phyloP scores from a whole-genome alignment of 768 basidiomycete species.

The button mushroom (Agaricus bisporus) region DNA sequence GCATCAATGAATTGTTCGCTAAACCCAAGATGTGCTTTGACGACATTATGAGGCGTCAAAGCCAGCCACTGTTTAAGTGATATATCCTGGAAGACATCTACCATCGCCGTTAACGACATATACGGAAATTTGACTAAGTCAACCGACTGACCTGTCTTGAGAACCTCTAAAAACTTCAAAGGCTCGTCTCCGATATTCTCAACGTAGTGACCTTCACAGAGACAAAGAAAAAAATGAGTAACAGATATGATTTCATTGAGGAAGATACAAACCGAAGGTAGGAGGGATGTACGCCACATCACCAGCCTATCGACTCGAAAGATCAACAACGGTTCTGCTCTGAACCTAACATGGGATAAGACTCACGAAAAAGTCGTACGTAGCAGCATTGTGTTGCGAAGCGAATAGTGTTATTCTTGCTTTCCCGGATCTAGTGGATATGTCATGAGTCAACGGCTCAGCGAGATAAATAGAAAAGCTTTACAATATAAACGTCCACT shows the following conservation, averaged over 20 bases:
- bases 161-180: conserved; percentile 56
- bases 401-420: conserved; percentile 60
- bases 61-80: conserved; percentile 60
- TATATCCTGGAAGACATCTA: conserved; percentile 48
- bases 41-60: conserved; percentile 48
- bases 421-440: conserved; percentile 24
- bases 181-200: conserved; percentile 61
- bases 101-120: too few relatives aligned
- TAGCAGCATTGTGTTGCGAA: conserved; percentile 46
- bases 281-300: conserved; percentile 35
- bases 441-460: too few relatives aligned
- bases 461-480: too few relatives aligned
- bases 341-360: background rate
- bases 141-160: conserved; percentile 37
- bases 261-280: conserved; percentile 22
- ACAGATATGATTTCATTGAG: background rate
- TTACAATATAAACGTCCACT: conserved; percentile 52
- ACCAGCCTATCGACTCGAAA: conserved; percentile 21
- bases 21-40: conserved; percentile 55
- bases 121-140: too few relatives aligned
- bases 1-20: conserved; percentile 43
- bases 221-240: background rate
- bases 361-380: conserved; percentile 51
- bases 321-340: background rate
- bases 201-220: conserved; percentile 50